Percentiles rank a stretch among this genome's conserved stretches.
Evolutionary conservation across 805 yeast genomes (phyloP).

Genomic region (Candida anglica): DNA sequence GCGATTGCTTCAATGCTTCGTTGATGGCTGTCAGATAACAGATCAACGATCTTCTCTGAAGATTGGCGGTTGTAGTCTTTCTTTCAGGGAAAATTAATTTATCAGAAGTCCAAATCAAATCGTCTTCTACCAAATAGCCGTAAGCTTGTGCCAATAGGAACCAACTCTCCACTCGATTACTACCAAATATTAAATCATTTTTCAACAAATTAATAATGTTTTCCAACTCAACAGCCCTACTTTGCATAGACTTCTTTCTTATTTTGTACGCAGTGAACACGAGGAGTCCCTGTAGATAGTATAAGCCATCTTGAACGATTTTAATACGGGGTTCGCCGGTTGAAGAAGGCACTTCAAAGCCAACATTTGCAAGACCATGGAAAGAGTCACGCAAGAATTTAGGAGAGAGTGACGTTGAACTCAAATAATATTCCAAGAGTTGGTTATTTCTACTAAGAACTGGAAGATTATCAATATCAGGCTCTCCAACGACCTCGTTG

Average conservation of each 20-base stretch:
- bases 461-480: conserved; percentile 41
- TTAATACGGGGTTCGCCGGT: conserved; percentile 12
- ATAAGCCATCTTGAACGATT: conserved; percentile 52
- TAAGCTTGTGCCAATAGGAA: conserved; percentile 74
- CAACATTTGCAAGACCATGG: conserved; percentile 40
- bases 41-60: conserved; percentile 66
- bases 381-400: conserved; percentile 46
- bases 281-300: conserved; percentile 64
- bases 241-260: conserved; percentile 74
- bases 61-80: conserved; percentile 53
- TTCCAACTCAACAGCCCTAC: conserved; percentile 77
- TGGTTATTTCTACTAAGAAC: conserved; percentile 44
- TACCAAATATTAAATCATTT: conserved; percentile 63
- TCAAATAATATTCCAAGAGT: conserved; percentile 44
- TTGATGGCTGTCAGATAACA: conserved; percentile 75
- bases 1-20: conserved; percentile 16
- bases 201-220: conserved; percentile 62
- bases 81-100: conserved; percentile 62
- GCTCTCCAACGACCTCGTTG: conserved; percentile 68
- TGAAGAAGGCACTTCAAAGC: conserved; percentile 26
- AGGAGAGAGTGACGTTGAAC: conserved; percentile 39
- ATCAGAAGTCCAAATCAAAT: conserved; percentile 88
- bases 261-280: conserved; percentile 64
- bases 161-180: conserved; percentile 83
- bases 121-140: conserved; percentile 80